These are phyloP conservation scores for Alternaria panax DNA, from an alignment of 2,329 filamentous ascomycete genomes.

Conservation along the genomic window DNA sequence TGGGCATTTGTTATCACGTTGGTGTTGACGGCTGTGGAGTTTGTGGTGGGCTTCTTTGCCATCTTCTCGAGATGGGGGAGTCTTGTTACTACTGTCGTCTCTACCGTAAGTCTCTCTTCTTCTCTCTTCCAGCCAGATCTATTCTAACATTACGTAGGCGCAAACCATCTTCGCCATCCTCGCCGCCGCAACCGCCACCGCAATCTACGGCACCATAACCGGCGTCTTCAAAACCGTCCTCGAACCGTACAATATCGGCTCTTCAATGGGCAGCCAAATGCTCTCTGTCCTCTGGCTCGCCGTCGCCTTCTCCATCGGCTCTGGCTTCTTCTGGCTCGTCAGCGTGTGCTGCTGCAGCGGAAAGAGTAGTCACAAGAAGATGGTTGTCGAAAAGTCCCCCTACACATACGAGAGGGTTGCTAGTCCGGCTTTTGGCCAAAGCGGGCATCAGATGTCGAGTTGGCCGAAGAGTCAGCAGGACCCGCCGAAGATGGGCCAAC, in stretches of 20 bases:
- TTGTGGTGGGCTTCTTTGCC: conserved; percentile 81
- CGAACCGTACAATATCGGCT: conserved; percentile 74
- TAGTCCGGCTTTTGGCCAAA: conserved; percentile 50
- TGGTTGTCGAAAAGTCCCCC: conserved; percentile 66
- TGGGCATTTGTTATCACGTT: conserved; percentile 80
- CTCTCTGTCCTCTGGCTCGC: conserved; percentile 80
- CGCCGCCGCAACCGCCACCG: conserved; percentile 76
- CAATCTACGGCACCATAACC: conserved; percentile 73
- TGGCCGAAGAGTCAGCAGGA: conserved; percentile 27
- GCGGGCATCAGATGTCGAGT: conserved; percentile 29
- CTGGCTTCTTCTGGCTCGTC: conserved; percentile 88
- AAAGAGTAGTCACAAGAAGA: conserved; percentile 56
- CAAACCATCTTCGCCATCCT: conserved; percentile 66
- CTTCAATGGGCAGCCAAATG: conserved; percentile 72
- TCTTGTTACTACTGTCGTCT: conserved; percentile 80
- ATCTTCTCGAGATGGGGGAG: conserved; percentile 83
- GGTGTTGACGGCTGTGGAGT: conserved; percentile 71
- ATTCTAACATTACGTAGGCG: conserved; percentile 45
- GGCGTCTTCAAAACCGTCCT: conserved; percentile 72
- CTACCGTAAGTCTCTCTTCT: conserved; percentile 63
- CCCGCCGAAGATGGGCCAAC: conserved; percentile 31
- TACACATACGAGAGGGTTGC: conserved; percentile 67
- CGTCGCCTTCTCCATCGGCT: conserved; percentile 76
- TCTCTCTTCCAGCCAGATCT: conserved; percentile 33
- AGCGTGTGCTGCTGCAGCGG: conserved; percentile 91